Base-by-base conservation (phyloP, 2,329 filamentous ascomycete species). In the Penicillium rolfsii region DNA sequence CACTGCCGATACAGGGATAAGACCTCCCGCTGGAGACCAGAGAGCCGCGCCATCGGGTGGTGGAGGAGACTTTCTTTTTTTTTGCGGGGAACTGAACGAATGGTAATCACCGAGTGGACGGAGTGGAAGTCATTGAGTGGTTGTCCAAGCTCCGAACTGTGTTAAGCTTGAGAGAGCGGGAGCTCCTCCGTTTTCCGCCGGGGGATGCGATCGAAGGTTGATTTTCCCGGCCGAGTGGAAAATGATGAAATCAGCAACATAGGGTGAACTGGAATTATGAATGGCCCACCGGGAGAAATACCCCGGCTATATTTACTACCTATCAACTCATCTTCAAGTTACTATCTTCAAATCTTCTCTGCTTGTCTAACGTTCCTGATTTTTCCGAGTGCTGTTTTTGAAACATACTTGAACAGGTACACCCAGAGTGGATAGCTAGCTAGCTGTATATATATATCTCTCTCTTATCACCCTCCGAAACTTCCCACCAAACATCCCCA, bases 1-100 rank as follows among this genome's bases (percentile, higher is more conserved):
- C 94, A 98, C 73, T 87, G 86, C 60, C 94, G 88, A 76, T 98
- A 99, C 14, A 99, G 85, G 36, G 87, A 83, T 55, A 98, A 77
- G 3, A 97, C 94, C 71, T 97, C 92, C 70, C 86, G 89, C 75
- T 98, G 94, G n/a, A 98, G 82, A 38, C 95, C 95, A 7, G 93
- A 96, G 28, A 93, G 81, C 69, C 87, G 67, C 36, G 72, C 70
- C 73, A 76, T 76, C 58, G 56, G 38, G 19, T 33, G 58, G 59
- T 52, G 55, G 50, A 35, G 30, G 45, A 49, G 55, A 38, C 45
- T 38, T 54, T 26, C 45, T 38, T 54, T 26, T 28, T 54, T 26
- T 48, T 30, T 48, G 45, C 24, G 53, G 50, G 33, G 58, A 60
- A 56, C 24, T 48, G 41, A 54, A 59, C 43, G 24, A 61, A 58